phyloP scores from a whole-genome alignment of 2,329 filamentous ascomycete genomes.

The Penicillium hesseltinei region DNA sequence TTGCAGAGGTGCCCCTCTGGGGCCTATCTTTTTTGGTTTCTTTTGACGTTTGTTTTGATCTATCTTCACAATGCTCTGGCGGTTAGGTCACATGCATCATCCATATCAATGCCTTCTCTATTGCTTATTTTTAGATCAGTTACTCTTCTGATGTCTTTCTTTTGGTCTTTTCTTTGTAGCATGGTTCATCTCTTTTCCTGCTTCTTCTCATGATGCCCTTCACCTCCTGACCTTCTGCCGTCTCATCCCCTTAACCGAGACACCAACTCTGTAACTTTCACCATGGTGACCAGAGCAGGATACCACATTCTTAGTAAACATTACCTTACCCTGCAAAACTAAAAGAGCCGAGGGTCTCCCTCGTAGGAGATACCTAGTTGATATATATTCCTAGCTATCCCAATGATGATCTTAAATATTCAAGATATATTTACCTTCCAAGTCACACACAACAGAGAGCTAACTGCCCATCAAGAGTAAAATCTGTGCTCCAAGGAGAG shows the following conservation, averaged over 20 bases:
- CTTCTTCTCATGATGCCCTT: neutral
- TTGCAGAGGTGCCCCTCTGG: neutral
- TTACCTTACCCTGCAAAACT: rapidly evolving
- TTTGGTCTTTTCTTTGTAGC: neutral
- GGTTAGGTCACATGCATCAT: neutral
- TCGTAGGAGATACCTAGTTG: too few relatives aligned
- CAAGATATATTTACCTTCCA: neutral
- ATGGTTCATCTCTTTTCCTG: too few relatives aligned
- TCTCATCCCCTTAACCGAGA: too few relatives aligned
- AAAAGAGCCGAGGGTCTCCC: too few relatives aligned
- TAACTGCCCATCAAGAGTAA: too few relatives aligned
- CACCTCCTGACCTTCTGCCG: neutral
- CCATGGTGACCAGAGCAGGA: rapidly evolving
- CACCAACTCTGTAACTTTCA: too few relatives aligned
- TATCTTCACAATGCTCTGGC: neutral
- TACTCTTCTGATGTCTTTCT: neutral
- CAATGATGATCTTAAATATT: too few relatives aligned
- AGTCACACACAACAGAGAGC: too few relatives aligned
- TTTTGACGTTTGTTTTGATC: neutral
- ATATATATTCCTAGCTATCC: neutral
- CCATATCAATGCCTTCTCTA: neutral
- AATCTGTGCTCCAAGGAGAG: rapidly evolving
- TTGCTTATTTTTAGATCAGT: neutral
- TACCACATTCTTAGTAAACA: neutral
- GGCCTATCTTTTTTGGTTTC: neutral